Base-by-base conservation (phyloP, 2,329 filamentous ascomycete species). In the Gliomastix tumulicola region DNA sequence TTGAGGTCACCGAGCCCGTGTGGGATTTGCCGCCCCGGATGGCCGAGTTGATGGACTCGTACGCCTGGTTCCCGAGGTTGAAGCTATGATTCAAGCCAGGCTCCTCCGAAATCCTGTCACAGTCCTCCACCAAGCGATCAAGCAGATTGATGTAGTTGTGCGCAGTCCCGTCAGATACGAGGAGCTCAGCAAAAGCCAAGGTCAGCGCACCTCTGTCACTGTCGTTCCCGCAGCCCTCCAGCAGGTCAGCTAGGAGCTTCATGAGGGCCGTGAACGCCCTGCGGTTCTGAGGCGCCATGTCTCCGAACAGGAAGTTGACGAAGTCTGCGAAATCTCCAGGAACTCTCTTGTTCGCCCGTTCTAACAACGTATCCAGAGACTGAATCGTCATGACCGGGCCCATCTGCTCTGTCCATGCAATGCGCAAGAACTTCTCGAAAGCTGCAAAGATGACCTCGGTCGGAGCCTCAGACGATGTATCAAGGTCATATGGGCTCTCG, bases 201-300 rank as follows among this genome's bases (percentile, higher is more conserved):
- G 88, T 96, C 48, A 97, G 63, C 17, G 87, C 85, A 34, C 90
- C 90, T 33, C 89, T 76, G 54, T 96, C 90, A 21, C 88, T 84
- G 53, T 96, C 90, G 49, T 94, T 95, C 35, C 82, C 82, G 46
- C 88, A 95, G 4, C 87, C 88, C 45, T 94, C 88, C 7, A 96
- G 74, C 21, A 97, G 67, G 52, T 95, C 88, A 1, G 87, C 85
- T 18, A 97, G 69, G 21, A 97, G 71, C 50, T 88, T 90, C 52
- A 96, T 82, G 35, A 95, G 75, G 1, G 84, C 79, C 25, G 84
- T 83, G 45, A 96, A 86, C 1, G 89, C 88, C 42, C 89, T 77
- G 44, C 76, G 69, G 45, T 83, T 83, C 48, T 83, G 79, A 1
- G 79, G 79, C 12, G 78, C 74, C 75, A 82, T 79, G 42, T 83